phyloP scores from a whole-genome alignment of 345 rosid genomes.

The Aurinia saxatilis region DNA sequence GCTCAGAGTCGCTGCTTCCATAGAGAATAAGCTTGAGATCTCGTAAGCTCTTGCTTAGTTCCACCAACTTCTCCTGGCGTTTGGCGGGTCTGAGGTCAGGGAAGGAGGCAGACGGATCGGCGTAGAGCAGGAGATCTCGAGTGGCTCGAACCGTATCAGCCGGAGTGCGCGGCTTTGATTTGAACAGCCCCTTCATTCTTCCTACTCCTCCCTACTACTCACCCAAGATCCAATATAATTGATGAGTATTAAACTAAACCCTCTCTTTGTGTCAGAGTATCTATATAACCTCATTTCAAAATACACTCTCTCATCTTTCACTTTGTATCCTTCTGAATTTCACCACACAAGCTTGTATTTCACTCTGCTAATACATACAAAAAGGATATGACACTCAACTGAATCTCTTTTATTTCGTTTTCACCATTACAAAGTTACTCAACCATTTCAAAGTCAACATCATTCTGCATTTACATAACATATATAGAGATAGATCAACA shows the following conservation, averaged over 20 bases:
- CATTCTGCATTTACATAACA: constrained; percentile 6
- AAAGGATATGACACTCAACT: no score
- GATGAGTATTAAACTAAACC: no score
- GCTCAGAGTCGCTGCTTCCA: constrained; percentile 95
- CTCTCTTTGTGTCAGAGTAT: no score
- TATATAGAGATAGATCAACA: background rate
- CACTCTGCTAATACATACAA: background rate
- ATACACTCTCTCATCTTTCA: no score
- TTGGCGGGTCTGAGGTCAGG: constrained; percentile 43
- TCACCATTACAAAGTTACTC: no score
- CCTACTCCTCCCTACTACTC: no score
- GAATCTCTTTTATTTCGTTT: background rate
- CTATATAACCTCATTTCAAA: no score
- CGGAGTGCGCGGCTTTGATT: constrained; percentile 80
- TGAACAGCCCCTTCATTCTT: constrained; percentile 73
- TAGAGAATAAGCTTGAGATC: constrained; percentile 84
- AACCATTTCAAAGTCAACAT: background rate
- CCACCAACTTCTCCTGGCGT: constrained; percentile 74
- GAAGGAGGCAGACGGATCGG: constrained; percentile 29
- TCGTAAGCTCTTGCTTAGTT: constrained; percentile 64
- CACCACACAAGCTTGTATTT: background rate
- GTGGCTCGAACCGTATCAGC: constrained; percentile 70
- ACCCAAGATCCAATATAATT: no score
- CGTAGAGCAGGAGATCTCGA: constrained; percentile 66
- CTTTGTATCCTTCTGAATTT: background rate